Base-by-base conservation (phyloP, 176 grass and related monocot species). In the Paspalum vaginatum region DNA sequence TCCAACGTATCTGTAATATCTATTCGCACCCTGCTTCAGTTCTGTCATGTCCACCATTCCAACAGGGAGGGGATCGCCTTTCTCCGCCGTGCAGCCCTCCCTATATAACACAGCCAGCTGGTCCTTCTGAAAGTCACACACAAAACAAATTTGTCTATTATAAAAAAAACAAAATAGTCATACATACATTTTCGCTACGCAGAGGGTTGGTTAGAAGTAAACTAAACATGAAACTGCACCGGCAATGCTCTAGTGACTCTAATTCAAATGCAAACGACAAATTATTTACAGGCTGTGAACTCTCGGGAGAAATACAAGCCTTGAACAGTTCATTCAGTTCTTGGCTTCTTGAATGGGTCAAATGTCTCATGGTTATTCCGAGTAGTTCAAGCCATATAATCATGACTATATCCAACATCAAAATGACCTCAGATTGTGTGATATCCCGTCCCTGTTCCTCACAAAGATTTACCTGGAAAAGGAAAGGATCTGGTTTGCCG, bases 1-100 rank as follows among this genome's bases (percentile, higher is more conserved):
- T 66, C 91, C 89, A 37, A 64, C 18, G 61, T 94, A 97, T 92
- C 91, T 86, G 67, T 84, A 92, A 52, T 94, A 92, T 49, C 65
- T 87, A 45, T 67, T 67, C 1, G 51, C 54, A 10, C 77, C 84
- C 22, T 72, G 68, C 22, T 21, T 79, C 49, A 92, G 11, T 39
- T 90, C 80, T 11, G 46, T 90, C 78, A 68, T 83, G 43, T 82
- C 62, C 82, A 97, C 54, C 16, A 41, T 13, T 61, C 85, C 82
- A 68, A 79, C 42, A 20, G 87, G 85, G 55, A 94, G 66, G 58
- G 84, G 85, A 15, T 61, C 61, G 22, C 79, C 79, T 83, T 86
- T 67, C 62, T 88, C 87, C 17, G 67, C 84, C 46, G 55, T 83
- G 58, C 60, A 85, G 39, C 74, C 87, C 8, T 83, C 76, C 24